Evolutionary conservation across 768 basidiomycete genomes (phyloP).

Genomic region (Agrocybe chaxingu): DNA sequence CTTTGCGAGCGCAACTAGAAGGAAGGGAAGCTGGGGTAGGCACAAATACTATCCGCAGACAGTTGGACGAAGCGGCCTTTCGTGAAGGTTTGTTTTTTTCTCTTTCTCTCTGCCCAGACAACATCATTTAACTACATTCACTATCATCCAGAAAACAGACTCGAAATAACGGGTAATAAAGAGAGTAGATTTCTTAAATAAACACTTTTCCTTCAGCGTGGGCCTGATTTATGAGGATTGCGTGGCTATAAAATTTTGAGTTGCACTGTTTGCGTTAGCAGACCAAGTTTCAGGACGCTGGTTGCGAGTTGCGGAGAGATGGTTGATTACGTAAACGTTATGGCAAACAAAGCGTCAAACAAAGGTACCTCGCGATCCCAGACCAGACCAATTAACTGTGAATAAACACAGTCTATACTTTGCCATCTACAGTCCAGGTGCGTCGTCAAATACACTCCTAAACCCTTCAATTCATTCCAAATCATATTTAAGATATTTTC

Average conservation of each 20-base stretch:
- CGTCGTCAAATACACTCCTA: slow-evolving; percentile 5
- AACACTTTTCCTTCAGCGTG: too few species aligned
- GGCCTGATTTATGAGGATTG: not conserved
- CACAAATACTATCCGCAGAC: not conserved
- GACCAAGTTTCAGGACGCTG: too few species aligned
- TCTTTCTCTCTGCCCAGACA: not conserved
- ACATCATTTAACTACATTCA: too few species aligned
- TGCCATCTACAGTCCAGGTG: slow-evolving; percentile 20
- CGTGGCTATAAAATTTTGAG: not conserved
- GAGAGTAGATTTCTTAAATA: too few species aligned
- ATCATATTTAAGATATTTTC: slow-evolving; percentile 19
- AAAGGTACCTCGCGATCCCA: slow-evolving; percentile 27
- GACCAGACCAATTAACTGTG: slow-evolving; percentile 26
- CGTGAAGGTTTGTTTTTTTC: not conserved
- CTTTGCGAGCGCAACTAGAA: not conserved
- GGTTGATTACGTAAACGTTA: slow-evolving; percentile 18
- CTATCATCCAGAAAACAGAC: too few species aligned
- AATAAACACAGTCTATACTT: slow-evolving; percentile 21
- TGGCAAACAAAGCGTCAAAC: slow-evolving; percentile 41
- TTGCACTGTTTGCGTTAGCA: not conserved
- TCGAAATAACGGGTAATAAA: too few species aligned
- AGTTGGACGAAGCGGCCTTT: not conserved
- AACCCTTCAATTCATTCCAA: slow-evolving; percentile 7
- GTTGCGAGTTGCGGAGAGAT: not conserved
- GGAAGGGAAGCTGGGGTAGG: not conserved